Base-by-base conservation (phyloP, 495 filamentous ascomycete species). In the Platismatia glauca region DNA sequence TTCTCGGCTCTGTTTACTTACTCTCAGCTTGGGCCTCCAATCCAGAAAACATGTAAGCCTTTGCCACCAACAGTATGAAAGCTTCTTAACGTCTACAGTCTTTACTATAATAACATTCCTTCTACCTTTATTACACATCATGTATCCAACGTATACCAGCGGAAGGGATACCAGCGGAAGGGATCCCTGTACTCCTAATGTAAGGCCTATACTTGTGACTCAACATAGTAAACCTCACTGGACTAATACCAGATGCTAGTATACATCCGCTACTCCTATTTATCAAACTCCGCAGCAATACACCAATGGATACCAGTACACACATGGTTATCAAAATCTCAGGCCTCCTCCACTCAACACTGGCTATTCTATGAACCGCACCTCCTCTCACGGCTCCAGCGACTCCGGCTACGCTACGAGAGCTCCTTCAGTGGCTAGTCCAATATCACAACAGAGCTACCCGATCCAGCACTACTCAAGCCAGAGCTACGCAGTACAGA, bases 381-480 rank as follows among this genome's bases (percentile, higher is more conserved):
- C 27, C 15, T 33, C 50, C 15, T 53, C 50, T 53, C 24, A 53
- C 16, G 27, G 50, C 50, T 53, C 50, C 0, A 53, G 29, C 29
- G 50, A 53, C 16, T 53, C 50, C 11, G 50, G 50, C 29, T 53
- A 53, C 33, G 50, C 15, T 53, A 53, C 50, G 29, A 33, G 29
- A n/a, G 22, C 50, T 18, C 50, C 50, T 29, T 53, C 57, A 24
- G 39, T 46, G 39, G 57, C 57, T 44, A 59, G 22, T 33, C 44
- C 57, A 59, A 59, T 9, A 34, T 13, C 13, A 31, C 44, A 44
- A 35, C 27, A 22, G 20, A 46, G 55, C 62, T 58, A 33, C 53
- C 53, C 43, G 16, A 4, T n/a, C 38, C 22, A 41, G 35, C 16
- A 33, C 24, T 63, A 43, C 27, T 35, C 24, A 58, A 44, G 34